A percentile compares a stretch with the other conserved stretches of the same genome.
Conservation (phyloP, 1,284 basidiomycete genomes). For the Hortiboletus rubellus region DNA sequence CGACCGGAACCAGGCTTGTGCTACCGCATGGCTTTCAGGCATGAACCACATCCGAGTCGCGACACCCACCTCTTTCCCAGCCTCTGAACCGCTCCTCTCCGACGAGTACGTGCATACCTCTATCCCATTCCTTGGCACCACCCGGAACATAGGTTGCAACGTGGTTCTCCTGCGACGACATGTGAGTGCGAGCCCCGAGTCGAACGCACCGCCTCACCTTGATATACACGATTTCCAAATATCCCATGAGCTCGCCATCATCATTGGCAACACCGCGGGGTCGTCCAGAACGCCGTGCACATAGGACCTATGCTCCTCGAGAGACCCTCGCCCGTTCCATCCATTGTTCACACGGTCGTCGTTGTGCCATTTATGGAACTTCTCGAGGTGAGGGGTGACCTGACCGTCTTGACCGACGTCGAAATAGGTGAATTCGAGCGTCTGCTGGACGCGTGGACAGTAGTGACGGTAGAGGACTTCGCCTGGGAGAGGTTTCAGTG, state of each 20-base stretch:
- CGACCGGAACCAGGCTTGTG: constrained; percentile 48
- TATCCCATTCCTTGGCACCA: constrained; percentile 48
- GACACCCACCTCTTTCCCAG: constrained; percentile 37
- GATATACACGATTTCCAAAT: constrained; percentile 53
- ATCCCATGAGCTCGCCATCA: constrained; percentile 55
- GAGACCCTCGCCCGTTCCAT: constrained; percentile 52
- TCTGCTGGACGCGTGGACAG: constrained; percentile 44
- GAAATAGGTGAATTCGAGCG: constrained; percentile 47
- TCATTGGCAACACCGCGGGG: constrained; percentile 45
- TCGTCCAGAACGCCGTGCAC: constrained; percentile 42
- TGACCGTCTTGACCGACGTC: constrained; percentile 37
- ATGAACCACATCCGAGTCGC: neutral
- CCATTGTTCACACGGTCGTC: constrained; percentile 48
- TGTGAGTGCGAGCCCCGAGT: neutral
- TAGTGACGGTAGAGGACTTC: constrained; percentile 50
- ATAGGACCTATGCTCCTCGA: constrained; percentile 53
- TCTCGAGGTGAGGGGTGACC: constrained; percentile 41
- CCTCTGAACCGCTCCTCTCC: constrained; percentile 53
- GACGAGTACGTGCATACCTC: constrained; percentile 49
- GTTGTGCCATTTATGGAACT: constrained; percentile 56
- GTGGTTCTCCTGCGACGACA: constrained; percentile 42
- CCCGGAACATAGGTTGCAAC: constrained; percentile 42
- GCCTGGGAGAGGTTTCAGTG: constrained; percentile 49
- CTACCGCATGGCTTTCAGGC: constrained; percentile 24
- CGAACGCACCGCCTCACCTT: constrained; percentile 36